Conservation (phyloP, 495 filamentous ascomycete species). For the Hypoxylon intermedium region DNA sequence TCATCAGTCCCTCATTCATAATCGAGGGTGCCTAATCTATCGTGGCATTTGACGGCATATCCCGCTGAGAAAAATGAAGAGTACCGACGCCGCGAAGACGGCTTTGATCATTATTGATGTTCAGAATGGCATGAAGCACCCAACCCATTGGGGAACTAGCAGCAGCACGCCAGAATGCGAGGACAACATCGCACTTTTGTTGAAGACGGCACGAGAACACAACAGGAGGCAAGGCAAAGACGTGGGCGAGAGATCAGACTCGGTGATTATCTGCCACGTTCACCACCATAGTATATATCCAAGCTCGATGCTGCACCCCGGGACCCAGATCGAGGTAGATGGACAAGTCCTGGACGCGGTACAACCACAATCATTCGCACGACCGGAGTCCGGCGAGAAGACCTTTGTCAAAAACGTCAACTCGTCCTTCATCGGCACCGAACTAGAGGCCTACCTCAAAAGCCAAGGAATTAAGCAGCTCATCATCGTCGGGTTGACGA, state of each 20-base stretch:
- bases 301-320: conserved; percentile 45
- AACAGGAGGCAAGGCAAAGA: conserved; percentile 12
- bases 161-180: conserved; percentile 58
- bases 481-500: conserved; percentile 54
- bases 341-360: conserved; percentile 36
- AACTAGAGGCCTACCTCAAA: conserved; percentile 50
- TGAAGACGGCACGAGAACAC: conserved; percentile 50
- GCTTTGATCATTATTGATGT: conserved; percentile 67
- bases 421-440: conserved; percentile 57
- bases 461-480: conserved; percentile 48
- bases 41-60: neutral
- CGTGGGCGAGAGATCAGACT: conserved; percentile 2
- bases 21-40: too few species aligned
- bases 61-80: conserved; percentile 12
- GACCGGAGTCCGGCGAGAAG: conserved; percentile 49
- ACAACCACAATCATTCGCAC: conserved; percentile 49
- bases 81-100: conserved; percentile 37
- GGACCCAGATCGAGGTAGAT: conserved; percentile 17
- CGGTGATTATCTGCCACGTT: conserved; percentile 55
- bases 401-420: conserved; percentile 58
- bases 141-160: conserved; percentile 47
- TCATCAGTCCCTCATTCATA: neutral
- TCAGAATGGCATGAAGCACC: conserved; percentile 59
- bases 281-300: conserved; percentile 52
- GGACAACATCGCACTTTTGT: conserved; percentile 50